These are phyloP conservation scores for Crithidia bombi DNA, from an alignment of 208 protist genomes.

Conservation along the genomic window DNA sequence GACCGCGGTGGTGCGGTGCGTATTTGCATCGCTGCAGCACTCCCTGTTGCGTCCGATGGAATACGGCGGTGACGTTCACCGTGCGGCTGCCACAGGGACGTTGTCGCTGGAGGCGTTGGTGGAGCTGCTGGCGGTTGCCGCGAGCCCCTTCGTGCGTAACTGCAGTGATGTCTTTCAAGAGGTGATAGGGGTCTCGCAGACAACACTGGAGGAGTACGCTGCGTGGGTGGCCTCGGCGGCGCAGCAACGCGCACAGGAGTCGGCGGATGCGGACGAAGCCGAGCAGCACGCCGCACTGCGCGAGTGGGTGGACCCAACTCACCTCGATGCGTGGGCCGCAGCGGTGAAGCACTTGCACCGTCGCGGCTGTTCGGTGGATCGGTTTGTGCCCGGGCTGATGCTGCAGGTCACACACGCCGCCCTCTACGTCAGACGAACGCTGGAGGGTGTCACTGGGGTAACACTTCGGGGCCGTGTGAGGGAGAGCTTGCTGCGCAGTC, in stretches of 20 bases:
- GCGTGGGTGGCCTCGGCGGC: conserved; percentile 9
- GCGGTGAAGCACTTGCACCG: conserved; percentile 9
- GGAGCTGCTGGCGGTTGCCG: conserved; percentile 27
- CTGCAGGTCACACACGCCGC: conserved; percentile 27
- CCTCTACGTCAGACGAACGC: conserved; percentile 22
- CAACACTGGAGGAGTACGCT: conserved; percentile 14
- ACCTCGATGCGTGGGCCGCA: conserved; percentile 26
- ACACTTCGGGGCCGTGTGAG: conserved; percentile 15
- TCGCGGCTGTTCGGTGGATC: neutral
- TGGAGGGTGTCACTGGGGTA: conserved; percentile 20
- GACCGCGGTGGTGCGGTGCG: conserved; percentile 23
- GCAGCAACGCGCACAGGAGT: conserved; percentile 9
- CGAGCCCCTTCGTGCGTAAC: conserved; percentile 22
- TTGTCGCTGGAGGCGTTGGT: conserved; percentile 36
- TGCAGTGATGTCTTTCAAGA: conserved; percentile 10
- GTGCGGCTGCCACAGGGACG: neutral
- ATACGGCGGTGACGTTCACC: neutral
- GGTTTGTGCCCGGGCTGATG: neutral
- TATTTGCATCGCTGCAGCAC: conserved; percentile 37
- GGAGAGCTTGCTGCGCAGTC: conserved; percentile 12
- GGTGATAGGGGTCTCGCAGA: neutral
- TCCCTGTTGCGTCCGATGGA: conserved; percentile 16
- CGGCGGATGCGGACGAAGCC: neutral
- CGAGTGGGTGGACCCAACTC: conserved; percentile 36
- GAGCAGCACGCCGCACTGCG: neutral